phyloP scores from a whole-genome alignment of 2,329 filamentous ascomycete species.

The Podosphaera xanthii region DNA sequence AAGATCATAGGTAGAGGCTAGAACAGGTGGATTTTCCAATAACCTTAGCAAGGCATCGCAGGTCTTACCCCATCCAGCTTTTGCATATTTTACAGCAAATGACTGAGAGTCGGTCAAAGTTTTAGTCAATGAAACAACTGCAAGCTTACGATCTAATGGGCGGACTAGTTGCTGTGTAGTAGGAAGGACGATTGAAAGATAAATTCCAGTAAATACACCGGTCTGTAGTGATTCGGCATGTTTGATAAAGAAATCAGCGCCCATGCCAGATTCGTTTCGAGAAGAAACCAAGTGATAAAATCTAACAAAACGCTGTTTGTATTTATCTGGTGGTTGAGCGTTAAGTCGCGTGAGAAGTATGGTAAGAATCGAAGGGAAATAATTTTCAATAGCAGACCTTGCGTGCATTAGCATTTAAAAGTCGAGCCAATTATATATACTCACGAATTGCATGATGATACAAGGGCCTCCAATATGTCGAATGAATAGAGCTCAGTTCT shows the following conservation, averaged over 20 bases:
- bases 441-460: conserved; percentile 48
- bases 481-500: conserved; percentile 58
- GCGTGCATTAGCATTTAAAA: conserved; percentile 10
- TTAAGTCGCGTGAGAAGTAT: conserved; percentile 51
- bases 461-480: conserved; percentile 65
- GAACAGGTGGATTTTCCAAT: conserved; percentile 61
- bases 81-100: conserved; percentile 61
- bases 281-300: conserved; percentile 89
- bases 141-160: conserved; percentile 77
- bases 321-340: conserved; percentile 42
- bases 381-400: conserved; percentile 36
- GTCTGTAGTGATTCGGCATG: conserved; percentile 64
- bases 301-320: conserved; percentile 69
- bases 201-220: conserved; percentile 62
- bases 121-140: conserved; percentile 82
- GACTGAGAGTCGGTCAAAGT: conserved; percentile 67
- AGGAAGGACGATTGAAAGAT: conserved; percentile 66
- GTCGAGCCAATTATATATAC: conserved; percentile 17
- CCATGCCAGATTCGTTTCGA: conserved; percentile 46
- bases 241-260: conserved; percentile 75
- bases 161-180: conserved; percentile 73
- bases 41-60: conserved; percentile 76
- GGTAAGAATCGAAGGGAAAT: conserved; percentile 39
- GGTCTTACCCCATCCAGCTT: conserved; percentile 67
- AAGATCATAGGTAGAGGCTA: conserved; percentile 43